Conservation (phyloP, 2,329 filamentous ascomycete genomes). For the Monilinia polystroma region DNA sequence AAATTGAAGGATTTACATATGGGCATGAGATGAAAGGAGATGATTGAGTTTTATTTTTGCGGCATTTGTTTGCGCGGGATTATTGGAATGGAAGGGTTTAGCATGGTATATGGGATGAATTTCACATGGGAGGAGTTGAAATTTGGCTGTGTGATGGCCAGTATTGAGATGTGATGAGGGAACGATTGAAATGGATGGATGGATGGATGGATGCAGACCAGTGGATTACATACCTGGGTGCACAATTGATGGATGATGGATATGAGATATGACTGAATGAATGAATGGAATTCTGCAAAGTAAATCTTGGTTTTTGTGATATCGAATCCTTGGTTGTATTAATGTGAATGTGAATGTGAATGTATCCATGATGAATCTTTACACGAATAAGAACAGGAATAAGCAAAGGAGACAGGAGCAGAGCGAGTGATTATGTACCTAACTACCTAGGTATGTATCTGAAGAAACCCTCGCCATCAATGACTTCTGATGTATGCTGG, state of each 20-base stretch:
- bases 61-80: constrained; percentile 18
- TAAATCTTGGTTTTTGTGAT: background rate
- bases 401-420: no score
- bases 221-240: constrained; percentile 3
- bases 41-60: background rate
- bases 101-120: constrained; percentile 6
- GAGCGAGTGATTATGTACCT: no score
- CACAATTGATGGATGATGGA: constrained; percentile 10
- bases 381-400: no score
- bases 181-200: background rate
- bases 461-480: no score
- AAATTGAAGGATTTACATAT: constrained; percentile 19
- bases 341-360: background rate
- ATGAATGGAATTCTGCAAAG: constrained; percentile 17
- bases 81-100: background rate
- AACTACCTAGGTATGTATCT: no score
- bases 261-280: constrained; percentile 19
- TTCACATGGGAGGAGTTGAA: constrained; percentile 7
- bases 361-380: no score
- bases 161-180: background rate
- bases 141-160: background rate
- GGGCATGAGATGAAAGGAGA: background rate
- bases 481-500: no score
- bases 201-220: constrained; percentile 8
- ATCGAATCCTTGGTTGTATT: background rate